phyloP scores from a whole-genome alignment of 2,329 filamentous ascomycete species.

The Daldinia eschscholtzii region DNA sequence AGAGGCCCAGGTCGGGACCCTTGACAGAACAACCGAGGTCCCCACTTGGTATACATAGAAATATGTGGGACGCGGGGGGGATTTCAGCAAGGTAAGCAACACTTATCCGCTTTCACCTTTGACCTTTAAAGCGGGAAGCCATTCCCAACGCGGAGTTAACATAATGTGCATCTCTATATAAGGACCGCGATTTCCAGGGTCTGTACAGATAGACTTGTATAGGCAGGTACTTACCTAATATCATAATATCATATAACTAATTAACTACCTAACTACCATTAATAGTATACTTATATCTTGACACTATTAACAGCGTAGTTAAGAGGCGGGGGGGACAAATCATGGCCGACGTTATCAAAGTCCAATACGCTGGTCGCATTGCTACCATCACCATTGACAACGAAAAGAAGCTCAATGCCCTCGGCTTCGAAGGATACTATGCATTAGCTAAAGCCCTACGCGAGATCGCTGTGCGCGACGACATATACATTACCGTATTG shows the following conservation, averaged over 20 bases:
- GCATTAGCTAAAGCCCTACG: constrained; percentile 78
- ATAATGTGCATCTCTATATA: not conserved
- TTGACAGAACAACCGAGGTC: not conserved
- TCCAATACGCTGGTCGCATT: constrained; percentile 76
- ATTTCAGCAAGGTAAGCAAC: not conserved
- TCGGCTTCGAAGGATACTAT: constrained; percentile 80
- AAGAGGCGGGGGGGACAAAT: not conserved
- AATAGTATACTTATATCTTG: not conserved
- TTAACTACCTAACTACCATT: not conserved
- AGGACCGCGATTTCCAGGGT: not conserved
- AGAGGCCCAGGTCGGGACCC: not conserved
- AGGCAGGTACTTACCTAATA: not conserved
- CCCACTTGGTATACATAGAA: not conserved
- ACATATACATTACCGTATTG: constrained; percentile 86
- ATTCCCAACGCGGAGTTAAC: not conserved
- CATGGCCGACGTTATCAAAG: constrained; percentile 61
- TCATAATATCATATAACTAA: not conserved
- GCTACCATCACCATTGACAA: constrained; percentile 91
- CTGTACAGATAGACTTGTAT: not conserved
- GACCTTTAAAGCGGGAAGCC: not conserved
- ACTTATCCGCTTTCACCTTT: not conserved
- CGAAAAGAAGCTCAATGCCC: constrained; percentile 87
- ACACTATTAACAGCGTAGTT: not conserved
- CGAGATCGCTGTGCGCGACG: constrained; percentile 81
- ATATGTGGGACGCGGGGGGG: constrained; percentile 1